Conservation (phyloP, 2,329 filamentous ascomycete genomes). For the Leptographium galeiforme region DNA sequence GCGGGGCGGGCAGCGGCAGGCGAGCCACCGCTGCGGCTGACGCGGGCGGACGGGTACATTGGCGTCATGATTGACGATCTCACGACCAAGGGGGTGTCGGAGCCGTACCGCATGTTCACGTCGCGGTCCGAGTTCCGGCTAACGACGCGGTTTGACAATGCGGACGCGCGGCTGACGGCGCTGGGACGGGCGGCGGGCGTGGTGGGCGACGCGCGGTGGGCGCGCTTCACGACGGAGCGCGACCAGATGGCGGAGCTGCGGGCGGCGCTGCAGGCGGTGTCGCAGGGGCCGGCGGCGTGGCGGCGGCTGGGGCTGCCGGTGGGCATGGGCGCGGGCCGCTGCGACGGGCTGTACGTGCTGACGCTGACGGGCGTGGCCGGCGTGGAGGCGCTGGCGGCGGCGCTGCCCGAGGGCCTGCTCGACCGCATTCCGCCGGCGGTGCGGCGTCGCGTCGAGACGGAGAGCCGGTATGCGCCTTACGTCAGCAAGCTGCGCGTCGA, state of each 20-base stretch:
- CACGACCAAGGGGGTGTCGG: slow-evolving; percentile 88
- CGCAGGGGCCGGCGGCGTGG: slow-evolving; percentile 7
- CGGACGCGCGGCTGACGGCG: slow-evolving; percentile 71
- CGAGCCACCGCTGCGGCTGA: slow-evolving; percentile 52
- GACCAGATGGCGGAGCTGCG: slow-evolving; percentile 55
- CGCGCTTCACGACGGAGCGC: slow-evolving; percentile 49
- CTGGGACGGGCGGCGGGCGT: slow-evolving; percentile 66
- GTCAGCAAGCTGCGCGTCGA: slow-evolving; percentile 57
- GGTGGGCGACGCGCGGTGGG: slow-evolving; percentile 69
- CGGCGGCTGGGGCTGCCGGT: slow-evolving; percentile 21
- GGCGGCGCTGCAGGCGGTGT: slow-evolving; percentile 30
- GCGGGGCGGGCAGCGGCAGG: slow-evolving; percentile 67
- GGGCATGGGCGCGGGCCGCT: slow-evolving; percentile 28
- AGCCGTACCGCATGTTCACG: slow-evolving; percentile 98
- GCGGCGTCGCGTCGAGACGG: slow-evolving; percentile 59
- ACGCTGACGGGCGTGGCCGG: slow-evolving; percentile 44
- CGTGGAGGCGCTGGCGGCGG: slow-evolving; percentile 45
- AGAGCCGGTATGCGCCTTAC: slow-evolving; percentile 79
- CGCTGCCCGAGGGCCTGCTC: slow-evolving; percentile 27
- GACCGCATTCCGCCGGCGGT: slow-evolving; percentile 42
- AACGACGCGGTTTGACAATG: slow-evolving; percentile 84
- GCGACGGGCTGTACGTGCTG: slow-evolving; percentile 69
- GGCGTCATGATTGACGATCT: slow-evolving; percentile 98
- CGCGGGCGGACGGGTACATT: slow-evolving; percentile 84
- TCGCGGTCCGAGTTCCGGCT: slow-evolving; percentile 91